These are phyloP conservation scores for Eurotiales sp. DNA, from an alignment of 2,329 filamentous ascomycete genomes.

Conservation along the genomic window DNA sequence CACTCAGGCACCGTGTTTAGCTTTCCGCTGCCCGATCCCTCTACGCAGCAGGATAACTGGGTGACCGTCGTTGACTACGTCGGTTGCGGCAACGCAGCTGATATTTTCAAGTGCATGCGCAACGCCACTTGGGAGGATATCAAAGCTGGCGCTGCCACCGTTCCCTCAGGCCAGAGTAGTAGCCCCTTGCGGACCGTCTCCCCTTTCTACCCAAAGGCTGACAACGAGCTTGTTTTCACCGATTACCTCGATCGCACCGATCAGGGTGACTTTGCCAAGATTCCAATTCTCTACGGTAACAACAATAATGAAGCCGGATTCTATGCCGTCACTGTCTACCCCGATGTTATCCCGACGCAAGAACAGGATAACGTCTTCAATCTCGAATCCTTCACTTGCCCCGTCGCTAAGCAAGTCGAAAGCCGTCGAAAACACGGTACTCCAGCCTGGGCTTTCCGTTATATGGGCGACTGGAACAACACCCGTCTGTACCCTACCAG, in stretches of 20 bases:
- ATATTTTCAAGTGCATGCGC: constrained; percentile 3
- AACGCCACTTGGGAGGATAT: constrained; percentile 1
- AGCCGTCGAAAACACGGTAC: constrained; percentile 34
- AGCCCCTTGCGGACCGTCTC: constrained; percentile 26
- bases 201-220: constrained; percentile 10
- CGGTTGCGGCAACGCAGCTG: constrained; percentile 3
- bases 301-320: constrained; percentile 10
- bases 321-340: constrained; percentile 45
- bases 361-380: constrained; percentile 39
- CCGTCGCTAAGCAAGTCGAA: constrained; percentile 37
- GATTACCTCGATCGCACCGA: constrained; percentile 6
- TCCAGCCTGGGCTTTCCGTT: constrained; percentile 46
- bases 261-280: constrained; percentile 3
- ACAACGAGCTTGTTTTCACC: constrained; percentile 5
- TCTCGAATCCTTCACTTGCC: constrained; percentile 47
- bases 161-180: constrained; percentile 32
- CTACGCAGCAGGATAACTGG: constrained; percentile 3
- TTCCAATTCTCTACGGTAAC: constrained; percentile 7
- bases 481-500: constrained; percentile 44
- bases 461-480: constrained; percentile 50
- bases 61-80: constrained; percentile 2
- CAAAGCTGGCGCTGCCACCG: constrained; percentile 12
- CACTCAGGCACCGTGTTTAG: constrained; percentile 10
- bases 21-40: constrained; percentile 31
- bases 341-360: constrained; percentile 37